Conservation (phyloP, 2,329 filamentous ascomycete genomes). For the Pestalotiopsis sp. region DNA sequence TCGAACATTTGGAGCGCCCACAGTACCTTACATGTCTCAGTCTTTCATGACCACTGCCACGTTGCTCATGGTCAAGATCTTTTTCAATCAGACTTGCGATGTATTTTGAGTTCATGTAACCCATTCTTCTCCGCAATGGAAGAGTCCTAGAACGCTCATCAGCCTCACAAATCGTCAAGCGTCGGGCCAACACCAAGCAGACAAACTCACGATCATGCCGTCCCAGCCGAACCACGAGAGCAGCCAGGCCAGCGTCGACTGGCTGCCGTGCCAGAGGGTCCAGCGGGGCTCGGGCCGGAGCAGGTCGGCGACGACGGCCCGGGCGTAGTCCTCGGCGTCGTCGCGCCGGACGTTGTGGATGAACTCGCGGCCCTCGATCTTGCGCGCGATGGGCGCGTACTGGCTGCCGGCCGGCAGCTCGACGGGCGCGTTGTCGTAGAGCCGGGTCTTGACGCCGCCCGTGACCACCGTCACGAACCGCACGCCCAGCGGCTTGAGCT, state of each 20-base stretch:
- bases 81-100: neutral
- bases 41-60: too few relatives aligned
- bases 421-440: constrained; percentile 28
- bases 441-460: constrained; percentile 27
- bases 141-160: neutral
- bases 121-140: neutral
- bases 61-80: too few relatives aligned
- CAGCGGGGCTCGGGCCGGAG: constrained; percentile 23
- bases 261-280: constrained; percentile 31
- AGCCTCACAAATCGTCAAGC: neutral
- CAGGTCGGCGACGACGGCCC: constrained; percentile 28
- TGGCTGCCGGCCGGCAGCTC: constrained; percentile 29
- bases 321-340: constrained; percentile 30
- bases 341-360: constrained; percentile 25
- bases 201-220: constrained; percentile 30
- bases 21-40: too few relatives aligned
- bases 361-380: constrained; percentile 30
- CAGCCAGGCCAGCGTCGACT: constrained; percentile 28
- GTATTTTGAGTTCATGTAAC: neutral
- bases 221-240: constrained; percentile 32
- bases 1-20: too few relatives aligned
- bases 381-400: constrained; percentile 26
- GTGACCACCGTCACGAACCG: constrained; percentile 28
- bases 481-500: constrained; percentile 28
- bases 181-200: neutral